Conservation (phyloP, 2,329 filamentous ascomycete genomes). For the Colletotrichum musicola region DNA sequence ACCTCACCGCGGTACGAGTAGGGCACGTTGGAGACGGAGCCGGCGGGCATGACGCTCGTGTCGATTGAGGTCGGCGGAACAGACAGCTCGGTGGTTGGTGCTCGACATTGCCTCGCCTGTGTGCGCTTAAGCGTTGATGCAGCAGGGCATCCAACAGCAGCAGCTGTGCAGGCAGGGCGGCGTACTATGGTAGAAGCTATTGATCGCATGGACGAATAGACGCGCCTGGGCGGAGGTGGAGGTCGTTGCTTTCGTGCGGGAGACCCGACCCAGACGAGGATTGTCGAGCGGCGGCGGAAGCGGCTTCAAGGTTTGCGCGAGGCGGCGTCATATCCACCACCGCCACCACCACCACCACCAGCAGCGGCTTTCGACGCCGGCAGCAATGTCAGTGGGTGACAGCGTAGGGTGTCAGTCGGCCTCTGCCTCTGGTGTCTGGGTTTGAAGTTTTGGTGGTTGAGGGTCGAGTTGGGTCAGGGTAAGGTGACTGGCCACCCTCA, state of each 20-base stretch:
- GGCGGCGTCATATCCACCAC: not conserved
- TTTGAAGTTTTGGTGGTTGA: not conserved
- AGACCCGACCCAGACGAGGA: too few species aligned
- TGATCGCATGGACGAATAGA: conserved; percentile 8
- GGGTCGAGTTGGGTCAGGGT: conserved; percentile 1
- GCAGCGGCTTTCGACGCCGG: conserved; percentile 12
- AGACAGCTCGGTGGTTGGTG: conserved; percentile 14
- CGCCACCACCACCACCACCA: not conserved
- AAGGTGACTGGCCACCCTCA: too few species aligned
- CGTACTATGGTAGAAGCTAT: not conserved
- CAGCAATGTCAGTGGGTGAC: conserved; percentile 4
- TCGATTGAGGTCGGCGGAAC: not conserved
- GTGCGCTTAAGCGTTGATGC: conserved; percentile 17
- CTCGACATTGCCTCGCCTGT: conserved; percentile 17
- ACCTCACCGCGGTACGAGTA: too few species aligned
- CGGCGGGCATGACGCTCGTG: not conserved
- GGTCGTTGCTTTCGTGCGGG: too few species aligned
- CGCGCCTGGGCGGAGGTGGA: conserved; percentile 3
- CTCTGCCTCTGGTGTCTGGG: conserved; percentile 2
- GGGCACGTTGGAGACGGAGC: too few species aligned
- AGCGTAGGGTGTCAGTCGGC: conserved; percentile 28
- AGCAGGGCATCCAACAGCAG: not conserved
- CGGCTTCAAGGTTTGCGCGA: not conserved
- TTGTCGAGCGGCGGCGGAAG: not conserved
- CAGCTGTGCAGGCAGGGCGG: not conserved